Conservation (phyloP, 1,139 yeast genomes). For the Sugiyamaella paludigena region DNA sequence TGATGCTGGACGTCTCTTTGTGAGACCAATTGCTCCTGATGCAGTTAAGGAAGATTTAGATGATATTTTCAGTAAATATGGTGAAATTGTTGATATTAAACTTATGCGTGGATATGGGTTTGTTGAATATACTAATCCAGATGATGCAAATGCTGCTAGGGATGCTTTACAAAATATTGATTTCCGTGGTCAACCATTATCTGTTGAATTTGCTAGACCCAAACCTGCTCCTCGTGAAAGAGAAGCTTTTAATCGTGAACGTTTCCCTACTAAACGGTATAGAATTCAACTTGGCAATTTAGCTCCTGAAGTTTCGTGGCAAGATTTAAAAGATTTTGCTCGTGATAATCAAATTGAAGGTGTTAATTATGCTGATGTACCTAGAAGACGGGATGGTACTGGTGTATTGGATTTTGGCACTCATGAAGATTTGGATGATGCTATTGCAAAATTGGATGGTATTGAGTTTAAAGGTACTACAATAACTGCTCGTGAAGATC, state of each 20-base stretch:
- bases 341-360: constrained; percentile 35
- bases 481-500: constrained; percentile 73
- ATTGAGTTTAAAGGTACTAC: constrained; percentile 66
- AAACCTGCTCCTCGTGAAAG: constrained; percentile 20
- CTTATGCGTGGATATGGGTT: constrained; percentile 84
- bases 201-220: constrained; percentile 39
- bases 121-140: constrained; percentile 53
- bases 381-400: constrained; percentile 35
- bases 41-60: constrained; percentile 48
- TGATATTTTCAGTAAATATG: constrained; percentile 60
- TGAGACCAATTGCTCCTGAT: constrained; percentile 16
- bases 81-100: constrained; percentile 62
- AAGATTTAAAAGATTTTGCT: constrained; percentile 40
- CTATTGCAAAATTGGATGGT: constrained; percentile 67
- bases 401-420: constrained; percentile 75
- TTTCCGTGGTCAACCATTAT: constrained; percentile 36
- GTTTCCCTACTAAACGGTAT: constrained; percentile 20
- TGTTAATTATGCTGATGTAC: constrained; percentile 37
- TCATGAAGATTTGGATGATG: constrained; percentile 69
- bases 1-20: constrained; percentile 13
- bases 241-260: constrained; percentile 10
- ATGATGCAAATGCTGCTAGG: constrained; percentile 34
- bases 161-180: constrained; percentile 35
- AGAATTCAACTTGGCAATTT: constrained; percentile 29
- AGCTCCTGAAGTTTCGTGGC: constrained; percentile 35